phyloP scores from a whole-genome alignment of 2,329 filamentous ascomycete genomes.

The Ophiocordyceps sinensis region DNA sequence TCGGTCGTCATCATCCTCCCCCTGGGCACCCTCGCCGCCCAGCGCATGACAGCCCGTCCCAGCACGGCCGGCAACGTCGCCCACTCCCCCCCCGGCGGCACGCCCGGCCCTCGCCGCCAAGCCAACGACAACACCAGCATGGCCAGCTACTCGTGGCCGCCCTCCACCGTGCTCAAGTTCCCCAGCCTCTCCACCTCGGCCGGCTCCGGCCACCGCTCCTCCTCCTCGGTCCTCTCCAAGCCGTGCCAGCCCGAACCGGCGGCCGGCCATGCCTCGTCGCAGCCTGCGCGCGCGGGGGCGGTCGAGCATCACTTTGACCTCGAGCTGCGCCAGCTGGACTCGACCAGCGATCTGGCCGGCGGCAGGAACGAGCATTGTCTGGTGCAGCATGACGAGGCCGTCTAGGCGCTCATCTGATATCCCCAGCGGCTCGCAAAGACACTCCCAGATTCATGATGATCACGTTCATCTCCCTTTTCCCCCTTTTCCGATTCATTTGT shows the following conservation, averaged over 20 bases:
- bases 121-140: neutral
- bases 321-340: slow-evolving; percentile 17
- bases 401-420: slow-evolving; percentile 9
- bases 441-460: too few relatives aligned
- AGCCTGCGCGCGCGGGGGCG: neutral
- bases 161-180: slow-evolving; percentile 5
- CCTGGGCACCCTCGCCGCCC: slow-evolving; percentile 35
- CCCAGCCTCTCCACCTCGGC: slow-evolving; percentile 7
- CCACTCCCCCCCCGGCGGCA: slow-evolving; percentile 2
- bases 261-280: too few relatives aligned
- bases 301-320: slow-evolving; percentile 13
- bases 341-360: slow-evolving; percentile 5
- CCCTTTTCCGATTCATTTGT: too few relatives aligned
- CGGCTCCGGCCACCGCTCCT: slow-evolving; percentile 4
- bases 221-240: neutral
- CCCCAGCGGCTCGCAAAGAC: too few relatives aligned
- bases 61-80: slow-evolving; percentile 6
- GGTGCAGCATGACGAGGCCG: slow-evolving; percentile 16
- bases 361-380: slow-evolving; percentile 11
- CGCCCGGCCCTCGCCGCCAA: neutral
- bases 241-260: neutral
- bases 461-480: too few relatives aligned
- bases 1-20: slow-evolving; percentile 37
- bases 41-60: slow-evolving; percentile 22
- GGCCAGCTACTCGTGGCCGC: too few relatives aligned